These are phyloP conservation scores for Tuber brumale DNA, from an alignment of 495 filamentous ascomycete species.

Conservation along the genomic window DNA sequence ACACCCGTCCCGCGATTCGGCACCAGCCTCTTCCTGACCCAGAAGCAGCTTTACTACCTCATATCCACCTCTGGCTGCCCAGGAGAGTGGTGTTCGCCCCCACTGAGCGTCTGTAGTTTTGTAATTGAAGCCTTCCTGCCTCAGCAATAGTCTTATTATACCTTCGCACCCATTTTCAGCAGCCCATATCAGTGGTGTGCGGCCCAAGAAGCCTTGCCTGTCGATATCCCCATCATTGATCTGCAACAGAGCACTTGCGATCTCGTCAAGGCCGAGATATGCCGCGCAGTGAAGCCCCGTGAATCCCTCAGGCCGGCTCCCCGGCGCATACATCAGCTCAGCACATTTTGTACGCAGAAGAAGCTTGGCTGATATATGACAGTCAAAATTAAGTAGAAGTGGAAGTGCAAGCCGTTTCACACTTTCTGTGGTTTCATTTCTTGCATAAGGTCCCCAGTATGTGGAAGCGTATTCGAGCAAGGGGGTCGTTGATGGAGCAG, in stretches of 20 bases:
- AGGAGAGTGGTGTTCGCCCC: slow-evolving; percentile 44
- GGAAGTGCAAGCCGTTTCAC: neutral
- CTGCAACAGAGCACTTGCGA: neutral
- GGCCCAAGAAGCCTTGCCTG: neutral
- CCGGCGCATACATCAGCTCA: fast-evolving
- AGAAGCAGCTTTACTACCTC: no score
- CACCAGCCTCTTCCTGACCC: no score
- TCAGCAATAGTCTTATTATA: slow-evolving; percentile 37
- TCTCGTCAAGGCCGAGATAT: neutral
- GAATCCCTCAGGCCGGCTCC: neutral
- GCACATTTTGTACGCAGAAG: neutral
- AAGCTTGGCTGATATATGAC: neutral
- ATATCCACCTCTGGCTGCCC: slow-evolving; percentile 43
- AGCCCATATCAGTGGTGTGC: slow-evolving; percentile 36
- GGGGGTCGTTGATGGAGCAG: neutral
- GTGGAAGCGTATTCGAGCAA: neutral
- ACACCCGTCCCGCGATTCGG: no score
- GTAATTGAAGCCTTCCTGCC: slow-evolving; percentile 9
- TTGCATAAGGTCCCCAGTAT: neutral
- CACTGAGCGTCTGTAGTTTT: slow-evolving; percentile 20
- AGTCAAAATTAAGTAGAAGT: neutral
- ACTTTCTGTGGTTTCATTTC: neutral
- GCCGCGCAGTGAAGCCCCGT: neutral
- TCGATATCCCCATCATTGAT: neutral
- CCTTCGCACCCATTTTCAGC: slow-evolving; percentile 37